Evolutionary conservation across 257 asterid genomes (phyloP).

Genomic region (Solanum appendiculatum): DNA sequence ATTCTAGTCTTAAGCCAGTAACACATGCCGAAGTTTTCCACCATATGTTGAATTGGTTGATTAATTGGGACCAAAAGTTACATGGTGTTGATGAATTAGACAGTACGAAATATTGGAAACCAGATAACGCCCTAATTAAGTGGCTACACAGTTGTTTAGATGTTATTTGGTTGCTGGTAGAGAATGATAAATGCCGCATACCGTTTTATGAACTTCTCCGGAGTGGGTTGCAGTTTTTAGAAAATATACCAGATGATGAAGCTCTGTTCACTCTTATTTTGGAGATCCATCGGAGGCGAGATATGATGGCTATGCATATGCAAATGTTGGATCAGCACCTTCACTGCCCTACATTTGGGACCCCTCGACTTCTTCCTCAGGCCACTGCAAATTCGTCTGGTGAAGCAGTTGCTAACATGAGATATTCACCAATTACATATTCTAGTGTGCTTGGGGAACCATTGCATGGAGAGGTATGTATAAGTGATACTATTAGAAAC

Average conservation of each 20-base stretch:
- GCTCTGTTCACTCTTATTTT: slow-evolving; percentile 88
- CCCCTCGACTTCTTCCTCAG: slow-evolving; percentile 85
- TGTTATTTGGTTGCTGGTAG: slow-evolving; percentile 90
- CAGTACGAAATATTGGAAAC: slow-evolving; percentile 54
- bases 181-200: slow-evolving; percentile 68
- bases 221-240: slow-evolving; percentile 83
- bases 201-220: slow-evolving; percentile 94
- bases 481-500: not conserved
- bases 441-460: slow-evolving; percentile 99
- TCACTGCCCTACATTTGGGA: slow-evolving; percentile 97
- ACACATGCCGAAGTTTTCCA: slow-evolving; percentile 68
- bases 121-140: slow-evolving; percentile 72
- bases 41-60: slow-evolving; percentile 86
- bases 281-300: slow-evolving; percentile 93
- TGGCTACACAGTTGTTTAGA: slow-evolving; percentile 96
- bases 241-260: slow-evolving; percentile 93
- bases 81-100: slow-evolving; percentile 65
- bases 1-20: slow-evolving; percentile 66
- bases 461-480: slow-evolving; percentile 93
- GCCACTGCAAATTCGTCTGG: slow-evolving; percentile 62
- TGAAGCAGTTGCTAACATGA: slow-evolving; percentile 68
- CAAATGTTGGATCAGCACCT: slow-evolving; percentile 98
- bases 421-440: slow-evolving; percentile 93
- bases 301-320: slow-evolving; percentile 96
- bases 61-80: slow-evolving; percentile 75